Evolutionary conservation across 2,329 filamentous ascomycete genomes (phyloP).

Genomic region (Calonectria montana): DNA sequence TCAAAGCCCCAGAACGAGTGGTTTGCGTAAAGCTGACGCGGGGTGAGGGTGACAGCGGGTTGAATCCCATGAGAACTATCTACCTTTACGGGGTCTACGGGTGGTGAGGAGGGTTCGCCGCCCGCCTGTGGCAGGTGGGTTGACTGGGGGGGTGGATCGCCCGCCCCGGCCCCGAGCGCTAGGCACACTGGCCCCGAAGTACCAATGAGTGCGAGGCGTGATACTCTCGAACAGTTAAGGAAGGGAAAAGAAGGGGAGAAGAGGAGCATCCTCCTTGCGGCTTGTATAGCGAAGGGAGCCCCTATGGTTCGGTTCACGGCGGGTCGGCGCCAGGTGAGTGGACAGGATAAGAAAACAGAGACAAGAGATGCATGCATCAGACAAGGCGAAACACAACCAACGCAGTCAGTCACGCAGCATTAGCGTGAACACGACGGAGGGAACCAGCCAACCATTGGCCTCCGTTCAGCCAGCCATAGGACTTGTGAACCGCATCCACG

Average conservation of each 20-base stretch:
- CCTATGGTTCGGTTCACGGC: conserved; percentile 1
- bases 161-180: conserved; percentile 8
- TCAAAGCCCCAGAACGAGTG: conserved; percentile 35
- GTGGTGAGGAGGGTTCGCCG: conserved; percentile 20
- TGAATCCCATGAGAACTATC: not conserved
- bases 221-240: not conserved
- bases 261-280: not conserved
- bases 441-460: not conserved
- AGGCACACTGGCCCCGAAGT: conserved; percentile 1
- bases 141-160: not conserved
- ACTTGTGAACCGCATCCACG: not conserved
- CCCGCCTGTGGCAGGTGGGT: not conserved
- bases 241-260: not conserved
- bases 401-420: not conserved
- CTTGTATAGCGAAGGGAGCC: not conserved
- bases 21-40: conserved; percentile 39
- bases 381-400: not conserved
- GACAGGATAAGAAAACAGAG: not conserved
- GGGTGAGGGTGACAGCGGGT: conserved; percentile 11
- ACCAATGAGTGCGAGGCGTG: not conserved
- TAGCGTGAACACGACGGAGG: not conserved
- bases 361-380: conserved; percentile 17
- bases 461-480: not conserved
- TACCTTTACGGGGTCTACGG: conserved; percentile 19
- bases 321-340: conserved; percentile 4